phyloP scores from a whole-genome alignment of 768 basidiomycete species.

The Mycena rebaudengoi region DNA sequence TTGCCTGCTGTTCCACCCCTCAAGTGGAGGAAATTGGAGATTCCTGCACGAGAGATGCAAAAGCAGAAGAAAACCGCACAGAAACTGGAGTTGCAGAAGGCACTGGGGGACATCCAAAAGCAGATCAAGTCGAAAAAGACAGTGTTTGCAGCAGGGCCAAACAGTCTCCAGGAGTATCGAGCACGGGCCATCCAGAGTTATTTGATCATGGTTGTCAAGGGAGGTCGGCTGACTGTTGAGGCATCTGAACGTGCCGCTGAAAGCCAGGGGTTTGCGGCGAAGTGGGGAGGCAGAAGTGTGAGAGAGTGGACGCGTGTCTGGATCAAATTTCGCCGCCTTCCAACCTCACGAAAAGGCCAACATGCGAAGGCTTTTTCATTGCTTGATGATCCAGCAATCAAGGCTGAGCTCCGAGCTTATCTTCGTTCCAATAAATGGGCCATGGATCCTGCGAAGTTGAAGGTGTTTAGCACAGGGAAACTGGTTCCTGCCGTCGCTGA shows the following conservation, averaged over 20 bases:
- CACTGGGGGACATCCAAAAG: constrained; percentile 21
- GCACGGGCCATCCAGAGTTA: constrained; percentile 24
- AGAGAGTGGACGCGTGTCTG: constrained; percentile 20
- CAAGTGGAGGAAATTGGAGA: neutral
- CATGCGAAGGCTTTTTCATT: constrained; percentile 24
- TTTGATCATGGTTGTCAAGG: constrained; percentile 22
- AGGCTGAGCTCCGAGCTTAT: constrained; percentile 19
- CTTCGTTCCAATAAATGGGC: constrained; percentile 34
- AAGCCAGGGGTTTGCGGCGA: constrained; percentile 27
- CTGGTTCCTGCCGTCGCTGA: constrained; percentile 17
- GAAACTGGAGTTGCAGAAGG: too few species aligned
- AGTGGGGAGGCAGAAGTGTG: constrained; percentile 15
- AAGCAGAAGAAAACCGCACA: neutral
- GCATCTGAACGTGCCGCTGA: constrained; percentile 27
- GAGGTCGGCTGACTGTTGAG: constrained; percentile 6
- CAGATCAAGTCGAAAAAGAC: constrained; percentile 22
- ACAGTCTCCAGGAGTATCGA: constrained; percentile 26
- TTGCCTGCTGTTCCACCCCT: neutral
- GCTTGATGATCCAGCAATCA: constrained; percentile 23
- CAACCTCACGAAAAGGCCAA: constrained; percentile 15
- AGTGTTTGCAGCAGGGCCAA: constrained; percentile 22
- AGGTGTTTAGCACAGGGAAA: constrained; percentile 11
- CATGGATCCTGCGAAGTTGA: constrained; percentile 28
- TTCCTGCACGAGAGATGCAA: neutral
- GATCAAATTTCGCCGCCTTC: constrained; percentile 11